Evolutionary conservation across 2,329 filamentous ascomycete species (phyloP), one percentile per base, ranked within the genome.

Genomic region (Purpureocillium lavendulum): DNA sequence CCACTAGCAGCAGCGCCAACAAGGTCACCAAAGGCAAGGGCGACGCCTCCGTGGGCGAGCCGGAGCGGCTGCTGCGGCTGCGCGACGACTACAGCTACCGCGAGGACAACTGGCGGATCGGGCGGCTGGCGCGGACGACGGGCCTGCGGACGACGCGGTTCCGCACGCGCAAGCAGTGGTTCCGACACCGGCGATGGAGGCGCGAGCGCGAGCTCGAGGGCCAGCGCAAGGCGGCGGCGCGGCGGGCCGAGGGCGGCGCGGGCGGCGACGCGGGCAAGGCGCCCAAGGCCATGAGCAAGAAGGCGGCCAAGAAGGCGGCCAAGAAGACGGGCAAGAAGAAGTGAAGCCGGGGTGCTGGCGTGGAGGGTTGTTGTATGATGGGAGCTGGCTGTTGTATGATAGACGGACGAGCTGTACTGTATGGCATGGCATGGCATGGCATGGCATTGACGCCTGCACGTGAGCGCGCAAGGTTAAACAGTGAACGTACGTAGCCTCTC

Each of bases 101-200:
- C 38, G 75, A 80, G 61, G 71, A 74, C 52, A 77, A 75, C 61
- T 76, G 72, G 67, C 65, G 69, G 18, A 73, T 80, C 35, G 75
- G 75, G 11, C 66, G 68, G 9, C 61, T 80, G 35, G 67, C 71
- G 38, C 64, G 62, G 48, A 72, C 71, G 45, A 73, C 71, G 52
- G 65, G 67, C 15, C 62, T 68, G 40, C 61, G 69, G 41, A 65
- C 69, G 17, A 71, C 67, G 45, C 64, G 69, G 40, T 69, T 71
- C 53, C 60, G 65, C 16, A 71, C 71, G 43, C 62, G 74, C 35
- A 71, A 70, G 55, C 64, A 68, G 47, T 65, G 60, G 52, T 63
- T 74, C 52, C 58, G 71, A 33, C 58, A 66, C 39, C 51, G 64
- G 36, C 50, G 65, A 39, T 69, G 64, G 62, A 61, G 61, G 40